Conservation (phyloP, 768 basidiomycete species). For the Cystofilobasidium bisporidii region DNA sequence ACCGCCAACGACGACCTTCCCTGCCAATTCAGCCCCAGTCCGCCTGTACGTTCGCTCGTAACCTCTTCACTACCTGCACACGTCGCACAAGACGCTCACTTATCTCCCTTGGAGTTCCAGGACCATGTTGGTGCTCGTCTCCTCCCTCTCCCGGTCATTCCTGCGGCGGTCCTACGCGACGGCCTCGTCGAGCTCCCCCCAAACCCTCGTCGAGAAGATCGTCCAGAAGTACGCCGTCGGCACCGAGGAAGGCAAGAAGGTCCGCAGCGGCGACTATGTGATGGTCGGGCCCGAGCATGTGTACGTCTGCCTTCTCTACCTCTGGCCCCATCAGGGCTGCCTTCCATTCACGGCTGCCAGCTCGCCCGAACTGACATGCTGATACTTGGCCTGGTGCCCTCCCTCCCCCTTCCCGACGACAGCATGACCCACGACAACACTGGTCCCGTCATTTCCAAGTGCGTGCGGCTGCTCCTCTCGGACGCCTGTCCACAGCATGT, state of each 20-base stretch:
- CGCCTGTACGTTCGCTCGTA: neutral
- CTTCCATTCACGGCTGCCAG: no score
- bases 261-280: constrained; percentile 95
- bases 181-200: constrained; percentile 38
- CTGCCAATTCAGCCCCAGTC: neutral
- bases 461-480: constrained; percentile 37
- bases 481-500: neutral
- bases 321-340: no score
- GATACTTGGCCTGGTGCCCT: no score
- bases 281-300: constrained; percentile 98
- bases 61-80: no score
- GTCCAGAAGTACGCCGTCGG: constrained; percentile 96
- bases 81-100: no score
- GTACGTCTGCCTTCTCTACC: constrained; percentile 28
- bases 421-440: constrained; percentile 68
- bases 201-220: constrained; percentile 93
- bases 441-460: constrained; percentile 96
- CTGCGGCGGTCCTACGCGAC: constrained; percentile 21
- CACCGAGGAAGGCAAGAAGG: constrained; percentile 62
- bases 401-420: neutral
- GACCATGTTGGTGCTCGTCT: neutral
- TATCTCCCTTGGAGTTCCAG: neutral
- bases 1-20: neutral
- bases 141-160: constrained; percentile 1
- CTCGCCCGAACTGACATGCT: neutral